These are phyloP conservation scores for Uronychia setigera DNA, from an alignment of 73 alveolate genomes.

Conservation along the genomic window DNA sequence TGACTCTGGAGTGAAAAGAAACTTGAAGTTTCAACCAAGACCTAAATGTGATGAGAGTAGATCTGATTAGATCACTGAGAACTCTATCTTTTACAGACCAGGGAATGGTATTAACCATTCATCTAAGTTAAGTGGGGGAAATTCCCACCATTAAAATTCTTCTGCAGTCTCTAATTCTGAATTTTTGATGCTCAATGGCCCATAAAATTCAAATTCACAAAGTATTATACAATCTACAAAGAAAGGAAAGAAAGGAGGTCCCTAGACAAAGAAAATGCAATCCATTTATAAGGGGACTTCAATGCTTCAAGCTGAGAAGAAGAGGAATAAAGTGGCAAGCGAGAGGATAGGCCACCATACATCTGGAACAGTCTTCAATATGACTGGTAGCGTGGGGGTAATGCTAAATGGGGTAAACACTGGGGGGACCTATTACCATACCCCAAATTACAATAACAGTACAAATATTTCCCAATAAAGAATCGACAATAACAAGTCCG, in stretches of 20 bases:
- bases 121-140: too few relatives aligned
- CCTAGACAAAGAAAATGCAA: not conserved
- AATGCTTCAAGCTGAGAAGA: not conserved
- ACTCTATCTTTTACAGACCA: too few relatives aligned
- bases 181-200: not conserved
- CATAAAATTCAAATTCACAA: not conserved
- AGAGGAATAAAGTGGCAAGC: not conserved
- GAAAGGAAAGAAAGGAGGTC: not conserved
- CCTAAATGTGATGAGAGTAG: too few relatives aligned
- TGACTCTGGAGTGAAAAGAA: too few relatives aligned
- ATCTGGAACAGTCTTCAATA: not conserved
- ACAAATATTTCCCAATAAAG: too few relatives aligned
- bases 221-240: not conserved
- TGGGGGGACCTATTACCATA: not conserved
- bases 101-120: too few relatives aligned
- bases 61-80: too few relatives aligned
- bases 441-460: too few relatives aligned
- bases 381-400: not conserved
- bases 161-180: not conserved
- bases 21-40: too few relatives aligned
- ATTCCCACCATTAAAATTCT: too few relatives aligned
- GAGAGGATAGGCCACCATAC: not conserved
- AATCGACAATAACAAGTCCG: too few relatives aligned
- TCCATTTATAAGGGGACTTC: not conserved
- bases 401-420: not conserved